Conservation (phyloP, 2,329 filamentous ascomycete genomes). For the Arthrobotrys conoides region DNA sequence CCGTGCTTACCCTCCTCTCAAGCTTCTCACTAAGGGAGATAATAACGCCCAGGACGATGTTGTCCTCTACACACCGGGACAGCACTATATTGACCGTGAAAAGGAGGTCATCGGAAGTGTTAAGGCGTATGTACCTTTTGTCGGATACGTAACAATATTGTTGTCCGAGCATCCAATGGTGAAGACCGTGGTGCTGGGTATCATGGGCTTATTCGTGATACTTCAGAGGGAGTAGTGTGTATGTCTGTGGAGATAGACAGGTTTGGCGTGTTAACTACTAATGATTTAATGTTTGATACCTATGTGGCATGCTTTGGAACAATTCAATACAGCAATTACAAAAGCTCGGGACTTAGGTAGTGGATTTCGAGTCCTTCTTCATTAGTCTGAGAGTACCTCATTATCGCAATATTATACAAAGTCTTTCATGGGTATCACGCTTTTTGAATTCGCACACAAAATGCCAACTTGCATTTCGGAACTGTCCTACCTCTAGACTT, state of each 20-base stretch:
- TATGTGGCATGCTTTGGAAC: constrained; percentile 8
- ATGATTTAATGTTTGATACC: constrained; percentile 35
- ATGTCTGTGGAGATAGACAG: constrained; percentile 25
- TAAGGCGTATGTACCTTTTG: constrained; percentile 89
- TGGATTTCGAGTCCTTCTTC: background rate
- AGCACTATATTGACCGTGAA: constrained; percentile 84
- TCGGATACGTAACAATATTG: constrained; percentile 96
- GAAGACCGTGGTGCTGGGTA: constrained; percentile 92
- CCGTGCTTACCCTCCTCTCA: constrained; percentile 69
- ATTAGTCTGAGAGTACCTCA: constrained; percentile 2
- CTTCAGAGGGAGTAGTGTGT: constrained; percentile 82
- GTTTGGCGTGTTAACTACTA: background rate
- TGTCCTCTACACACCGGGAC: constrained; percentile 86
- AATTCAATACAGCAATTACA: constrained; percentile 12
- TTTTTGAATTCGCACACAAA: constrained; percentile 25
- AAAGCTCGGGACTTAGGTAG: background rate
- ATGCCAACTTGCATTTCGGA: background rate
- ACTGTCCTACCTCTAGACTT: constrained; percentile 54
- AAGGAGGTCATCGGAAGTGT: constrained; percentile 95
- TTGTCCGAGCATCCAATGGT: constrained; percentile 96
- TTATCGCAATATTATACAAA: constrained; percentile 32
- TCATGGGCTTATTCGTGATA: constrained; percentile 95
- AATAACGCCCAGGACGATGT: constrained; percentile 96
- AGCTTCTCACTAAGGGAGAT: constrained; percentile 95
- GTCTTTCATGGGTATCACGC: constrained; percentile 46